Evolutionary conservation across 305 asterid species (phyloP), one percentile per base, ranked within the genome.

Genomic region (Rubia balearica): DNA sequence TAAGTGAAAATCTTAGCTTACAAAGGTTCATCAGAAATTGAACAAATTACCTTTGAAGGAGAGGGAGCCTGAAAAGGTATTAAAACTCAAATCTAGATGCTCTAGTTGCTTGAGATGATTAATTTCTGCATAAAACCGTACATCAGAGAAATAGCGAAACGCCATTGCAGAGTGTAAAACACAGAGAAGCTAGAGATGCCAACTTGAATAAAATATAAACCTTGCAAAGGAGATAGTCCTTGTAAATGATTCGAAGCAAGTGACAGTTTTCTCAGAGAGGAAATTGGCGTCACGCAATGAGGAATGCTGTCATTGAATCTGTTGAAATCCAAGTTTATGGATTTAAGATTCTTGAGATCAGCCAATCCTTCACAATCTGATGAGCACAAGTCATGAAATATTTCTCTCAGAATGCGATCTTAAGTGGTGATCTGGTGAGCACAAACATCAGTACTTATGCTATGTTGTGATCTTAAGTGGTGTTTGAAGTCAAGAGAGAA

Each of bases 341-440:
- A 42, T 24, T 45, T 16, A 0, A 65, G 70, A 43, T 65, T 65
- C 48, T 65, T 21, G 36, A 65, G 27, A 65, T 22, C 48, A 65
- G 57, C 57, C 38, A 43, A 19, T 65, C 55, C 56, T 65, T 19
- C 40, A 17, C 70, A 65, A 65, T 45, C 70, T 65, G 17, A 7
- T 5, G 6, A 36, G 19, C 45, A 62, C 67, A 62, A 33, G 21
- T 14, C 41, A 13, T 3, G 0, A 14, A 17, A 21, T 8, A 9
- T 7, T 30, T 13, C 5, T 14, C 0, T 13, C n/a, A 36, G 1
- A 62, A 8, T 27, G 22, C 24, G 10, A 51, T 17, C 21, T 8
- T n/a, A n/a, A n/a, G n/a, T n/a, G n/a, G n/a, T n/a, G n/a, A n/a
- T n/a, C n/a, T n/a, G n/a, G n/a, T n/a, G n/a, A n/a, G n/a, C 30